A percentile compares a stretch with the other conserved stretches of the same genome.
These are phyloP conservation scores for Conoideocrella luteorostrata DNA, from an alignment of 2,329 filamentous ascomycete genomes.

Conservation along the genomic window DNA sequence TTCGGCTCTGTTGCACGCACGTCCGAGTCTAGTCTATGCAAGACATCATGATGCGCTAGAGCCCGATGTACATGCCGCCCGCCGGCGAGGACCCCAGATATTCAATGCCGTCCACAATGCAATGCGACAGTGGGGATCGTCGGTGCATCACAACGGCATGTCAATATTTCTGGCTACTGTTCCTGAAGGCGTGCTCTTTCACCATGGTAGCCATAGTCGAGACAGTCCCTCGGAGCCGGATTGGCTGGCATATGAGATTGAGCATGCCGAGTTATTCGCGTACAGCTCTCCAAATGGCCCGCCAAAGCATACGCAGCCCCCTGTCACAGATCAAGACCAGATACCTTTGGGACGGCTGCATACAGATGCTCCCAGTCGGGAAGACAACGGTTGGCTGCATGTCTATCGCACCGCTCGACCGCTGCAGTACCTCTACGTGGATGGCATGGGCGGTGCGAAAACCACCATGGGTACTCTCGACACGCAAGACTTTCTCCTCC, in stretches of 20 bases:
- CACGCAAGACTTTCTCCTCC: slow-evolving; percentile 43
- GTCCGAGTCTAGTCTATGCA: too few relatives aligned
- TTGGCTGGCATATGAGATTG: slow-evolving; percentile 58
- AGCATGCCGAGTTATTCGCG: slow-evolving; percentile 54
- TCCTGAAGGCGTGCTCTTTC: slow-evolving; percentile 47
- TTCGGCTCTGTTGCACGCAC: too few relatives aligned
- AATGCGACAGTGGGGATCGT: slow-evolving; percentile 57
- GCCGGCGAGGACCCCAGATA: slow-evolving; percentile 38
- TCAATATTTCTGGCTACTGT: slow-evolving; percentile 52
- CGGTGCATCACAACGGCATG: slow-evolving; percentile 58
- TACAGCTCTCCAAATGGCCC: too few relatives aligned
- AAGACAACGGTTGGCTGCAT: slow-evolving; percentile 41
- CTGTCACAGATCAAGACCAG: background rate
- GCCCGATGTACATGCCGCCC: background rate
- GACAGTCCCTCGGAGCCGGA: slow-evolving; percentile 43
- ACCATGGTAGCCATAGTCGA: slow-evolving; percentile 43
- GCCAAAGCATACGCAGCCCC: too few relatives aligned
- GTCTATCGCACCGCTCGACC: slow-evolving; percentile 41
- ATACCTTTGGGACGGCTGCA: background rate
- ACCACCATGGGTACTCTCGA: slow-evolving; percentile 48
- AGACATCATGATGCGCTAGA: too few relatives aligned
- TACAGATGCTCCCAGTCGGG: background rate
- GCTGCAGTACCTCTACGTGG: slow-evolving; percentile 49
- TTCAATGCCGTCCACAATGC: slow-evolving; percentile 59
- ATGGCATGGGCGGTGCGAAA: slow-evolving; percentile 51